phyloP scores from a whole-genome alignment of 495 filamentous ascomycete genomes.

The Xylaria intraflava region DNA sequence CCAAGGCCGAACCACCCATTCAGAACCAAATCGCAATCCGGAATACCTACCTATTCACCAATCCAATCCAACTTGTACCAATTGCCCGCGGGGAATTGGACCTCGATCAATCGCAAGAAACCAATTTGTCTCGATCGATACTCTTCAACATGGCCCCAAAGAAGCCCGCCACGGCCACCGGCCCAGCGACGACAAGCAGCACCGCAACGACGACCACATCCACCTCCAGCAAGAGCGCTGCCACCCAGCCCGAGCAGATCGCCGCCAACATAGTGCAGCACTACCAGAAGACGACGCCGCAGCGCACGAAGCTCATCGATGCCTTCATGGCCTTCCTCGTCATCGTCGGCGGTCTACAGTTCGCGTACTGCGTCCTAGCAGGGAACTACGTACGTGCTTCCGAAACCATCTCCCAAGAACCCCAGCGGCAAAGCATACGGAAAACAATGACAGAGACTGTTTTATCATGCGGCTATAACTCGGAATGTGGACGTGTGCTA shows the following conservation, averaged over 20 bases:
- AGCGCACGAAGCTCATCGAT: conserved; percentile 88
- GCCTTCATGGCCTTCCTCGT: conserved; percentile 87
- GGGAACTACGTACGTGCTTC: conserved; percentile 82
- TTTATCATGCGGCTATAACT: too few relatives aligned
- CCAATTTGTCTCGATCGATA: background rate
- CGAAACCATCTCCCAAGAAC: background rate
- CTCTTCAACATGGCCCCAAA: conserved; percentile 20
- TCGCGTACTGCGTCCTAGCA: conserved; percentile 83
- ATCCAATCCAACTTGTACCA: background rate
- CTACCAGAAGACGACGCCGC: conserved; percentile 72
- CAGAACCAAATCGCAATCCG: background rate
- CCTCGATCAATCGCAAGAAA: background rate
- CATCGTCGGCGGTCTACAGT: conserved; percentile 79
- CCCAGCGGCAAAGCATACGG: background rate
- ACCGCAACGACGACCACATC: background rate
- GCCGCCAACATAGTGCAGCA: conserved; percentile 60
- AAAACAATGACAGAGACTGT: background rate
- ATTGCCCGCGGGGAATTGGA: background rate
- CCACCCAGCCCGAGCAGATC: conserved; percentile 34
- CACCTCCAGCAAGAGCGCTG: conserved; percentile 43
- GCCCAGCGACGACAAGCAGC: conserved; percentile 6
- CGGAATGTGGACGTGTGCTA: conserved; percentile 3
- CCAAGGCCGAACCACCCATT: too few relatives aligned
- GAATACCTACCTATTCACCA: background rate
- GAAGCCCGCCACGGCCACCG: conserved; percentile 17